Percentiles rank a stretch among this genome's conserved stretches.
Conservation (phyloP, 805 yeast species). For the Novakomyces olei region DNA sequence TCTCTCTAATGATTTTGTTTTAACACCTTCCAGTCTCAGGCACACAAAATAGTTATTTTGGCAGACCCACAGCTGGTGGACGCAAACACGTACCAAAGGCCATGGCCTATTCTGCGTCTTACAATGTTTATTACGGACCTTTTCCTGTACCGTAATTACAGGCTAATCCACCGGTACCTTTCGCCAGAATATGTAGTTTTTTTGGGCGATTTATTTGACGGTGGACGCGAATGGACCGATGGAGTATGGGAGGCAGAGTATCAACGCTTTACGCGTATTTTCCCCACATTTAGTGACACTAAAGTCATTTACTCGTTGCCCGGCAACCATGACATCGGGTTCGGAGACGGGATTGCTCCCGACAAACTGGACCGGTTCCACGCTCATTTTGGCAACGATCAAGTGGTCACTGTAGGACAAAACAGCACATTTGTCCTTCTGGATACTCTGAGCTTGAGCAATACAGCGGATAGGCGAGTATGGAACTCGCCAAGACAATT, state of each 20-base stretch:
- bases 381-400: constrained; percentile 50
- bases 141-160: constrained; percentile 57
- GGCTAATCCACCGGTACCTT: constrained; percentile 30
- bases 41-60: constrained; percentile 34
- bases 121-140: constrained; percentile 48
- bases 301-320: constrained; percentile 29
- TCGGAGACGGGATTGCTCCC: constrained; percentile 46
- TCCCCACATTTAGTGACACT: constrained; percentile 26
- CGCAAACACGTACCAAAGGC: constrained; percentile 63
- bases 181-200: constrained; percentile 60
- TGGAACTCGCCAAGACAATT: constrained; percentile 29
- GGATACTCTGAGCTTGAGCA: constrained; percentile 68
- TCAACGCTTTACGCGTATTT: constrained; percentile 42
- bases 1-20: too few species aligned
- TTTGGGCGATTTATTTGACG: constrained; percentile 84
- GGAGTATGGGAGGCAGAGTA: constrained; percentile 49
- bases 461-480: constrained; percentile 25
- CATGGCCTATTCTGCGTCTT: constrained; percentile 27
- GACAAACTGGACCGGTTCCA: constrained; percentile 40
- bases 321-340: constrained; percentile 95
- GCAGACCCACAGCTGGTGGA: constrained; percentile 96
- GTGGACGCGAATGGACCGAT: constrained; percentile 72
- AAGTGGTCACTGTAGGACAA: constrained; percentile 28
- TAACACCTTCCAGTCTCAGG: too few species aligned
- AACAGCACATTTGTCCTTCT: constrained; percentile 57